A percentile compares a stretch with the other conserved stretches of the same genome.
Evolutionary conservation across 108 stramenopile genomes (phyloP).

Genomic region (Nitzschia putrida): DNA sequence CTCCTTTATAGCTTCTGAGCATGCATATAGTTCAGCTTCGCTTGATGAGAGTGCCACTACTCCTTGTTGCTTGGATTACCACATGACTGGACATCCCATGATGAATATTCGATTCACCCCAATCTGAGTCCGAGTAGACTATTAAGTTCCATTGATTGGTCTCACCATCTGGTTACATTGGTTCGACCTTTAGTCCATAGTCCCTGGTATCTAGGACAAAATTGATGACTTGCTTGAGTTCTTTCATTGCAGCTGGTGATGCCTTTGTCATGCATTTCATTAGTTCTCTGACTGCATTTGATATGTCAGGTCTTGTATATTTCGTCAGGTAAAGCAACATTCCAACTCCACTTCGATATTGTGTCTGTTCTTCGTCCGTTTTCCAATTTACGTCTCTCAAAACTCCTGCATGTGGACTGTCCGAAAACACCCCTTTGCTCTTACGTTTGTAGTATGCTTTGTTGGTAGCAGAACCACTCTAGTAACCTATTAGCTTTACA

Average conservation of each 20-base stretch:
- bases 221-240: constrained; percentile 29
- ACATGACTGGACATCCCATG: background rate
- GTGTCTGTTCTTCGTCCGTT: constrained; percentile 1
- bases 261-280: constrained; percentile 19
- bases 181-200: background rate
- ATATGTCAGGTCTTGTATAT: constrained; percentile 1
- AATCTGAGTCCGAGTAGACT: background rate
- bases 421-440: no score
- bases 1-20: no score
- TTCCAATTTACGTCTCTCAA: no score
- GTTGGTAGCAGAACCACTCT: no score
- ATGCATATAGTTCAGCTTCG: no score
- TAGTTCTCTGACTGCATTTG: constrained; percentile 6
- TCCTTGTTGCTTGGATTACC: background rate
- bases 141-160: no score
- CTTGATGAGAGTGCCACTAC: background rate
- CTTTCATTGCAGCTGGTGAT: constrained; percentile 10
- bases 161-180: no score
- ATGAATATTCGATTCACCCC: background rate
- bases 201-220: constrained; percentile 6
- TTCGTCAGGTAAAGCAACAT: constrained; percentile 22
- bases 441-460: no score
- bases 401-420: no score
- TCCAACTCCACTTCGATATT: constrained; percentile 20
- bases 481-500: no score